Percentiles rank a stretch among this genome's conserved stretches.
Evolutionary conservation across 108 stramenopile species (phyloP).

Genomic region (Schizochytrium sp.): DNA sequence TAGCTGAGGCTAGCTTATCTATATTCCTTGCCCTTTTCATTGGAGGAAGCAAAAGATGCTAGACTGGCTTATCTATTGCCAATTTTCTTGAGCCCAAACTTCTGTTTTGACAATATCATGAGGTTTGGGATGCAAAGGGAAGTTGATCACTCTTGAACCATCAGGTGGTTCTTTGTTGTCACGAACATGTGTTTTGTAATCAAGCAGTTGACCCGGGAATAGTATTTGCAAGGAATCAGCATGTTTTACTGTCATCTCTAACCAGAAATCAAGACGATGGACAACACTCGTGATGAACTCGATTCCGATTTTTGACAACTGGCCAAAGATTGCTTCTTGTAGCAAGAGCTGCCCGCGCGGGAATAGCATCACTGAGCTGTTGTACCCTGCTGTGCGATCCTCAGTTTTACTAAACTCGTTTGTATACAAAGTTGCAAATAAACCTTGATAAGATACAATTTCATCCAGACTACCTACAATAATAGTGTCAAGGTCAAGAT

Average conservation of each 20-base stretch:
- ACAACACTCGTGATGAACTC: conserved; percentile 61
- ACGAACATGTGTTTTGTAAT: conserved; percentile 60
- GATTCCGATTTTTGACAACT: conserved; percentile 57
- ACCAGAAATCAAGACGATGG: conserved; percentile 73
- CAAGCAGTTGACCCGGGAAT: conserved; percentile 68
- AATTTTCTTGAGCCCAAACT: too few species aligned
- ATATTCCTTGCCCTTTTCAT: too few species aligned
- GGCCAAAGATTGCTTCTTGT: conserved; percentile 37
- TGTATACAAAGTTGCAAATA: conserved; percentile 57
- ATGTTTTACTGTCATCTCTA: conserved; percentile 65
- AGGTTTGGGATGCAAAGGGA: conserved; percentile 71
- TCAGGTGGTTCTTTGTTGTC: conserved; percentile 14
- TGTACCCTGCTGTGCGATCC: conserved; percentile 61
- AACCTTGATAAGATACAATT: conserved; percentile 59
- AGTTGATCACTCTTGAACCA: conserved; percentile 65
- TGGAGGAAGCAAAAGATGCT: too few species aligned
- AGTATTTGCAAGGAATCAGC: conserved; percentile 60
- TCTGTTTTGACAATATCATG: conserved; percentile 36
- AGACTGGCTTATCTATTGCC: too few species aligned
- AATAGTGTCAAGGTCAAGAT: conserved; percentile 71
- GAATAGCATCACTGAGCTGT: conserved; percentile 67
- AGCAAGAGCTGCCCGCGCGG: conserved; percentile 59
- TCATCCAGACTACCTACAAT: conserved; percentile 64
- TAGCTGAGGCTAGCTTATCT: too few species aligned
- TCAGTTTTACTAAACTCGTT: conserved; percentile 65